Conservation (phyloP, 2,329 filamentous ascomycete genomes). For the Myriosclerotinia duriaeana region DNA sequence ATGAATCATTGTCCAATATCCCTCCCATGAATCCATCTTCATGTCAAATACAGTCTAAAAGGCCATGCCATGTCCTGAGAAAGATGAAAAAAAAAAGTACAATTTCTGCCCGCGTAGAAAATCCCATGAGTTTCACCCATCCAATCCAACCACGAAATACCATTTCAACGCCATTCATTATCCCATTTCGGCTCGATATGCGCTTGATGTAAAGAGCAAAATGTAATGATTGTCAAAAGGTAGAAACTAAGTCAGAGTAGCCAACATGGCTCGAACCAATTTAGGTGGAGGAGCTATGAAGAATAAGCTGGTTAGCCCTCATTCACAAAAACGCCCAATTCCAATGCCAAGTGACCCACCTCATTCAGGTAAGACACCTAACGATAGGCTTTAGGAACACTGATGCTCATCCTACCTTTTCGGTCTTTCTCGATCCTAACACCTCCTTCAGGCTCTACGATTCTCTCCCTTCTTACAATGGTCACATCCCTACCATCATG, state of each 20-base stretch:
- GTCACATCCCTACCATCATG: constrained; percentile 47
- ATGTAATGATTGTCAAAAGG: constrained; percentile 2
- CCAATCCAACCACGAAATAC: background rate
- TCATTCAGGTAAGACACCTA: constrained; percentile 37
- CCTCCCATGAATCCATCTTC: constrained; percentile 12
- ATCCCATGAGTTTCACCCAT: background rate
- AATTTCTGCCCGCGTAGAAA: constrained; percentile 1
- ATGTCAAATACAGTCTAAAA: constrained; percentile 19
- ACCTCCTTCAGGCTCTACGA: constrained; percentile 57
- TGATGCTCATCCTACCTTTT: constrained; percentile 93
- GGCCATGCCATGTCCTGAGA: background rate
- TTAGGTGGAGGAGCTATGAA: constrained; percentile 60
- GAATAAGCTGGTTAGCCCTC: constrained; percentile 31
- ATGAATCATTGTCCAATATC: constrained; percentile 6
- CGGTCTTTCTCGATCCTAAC: constrained; percentile 81
- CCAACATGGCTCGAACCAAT: constrained; percentile 68
- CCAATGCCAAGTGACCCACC: constrained; percentile 32
- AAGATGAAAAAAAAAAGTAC: background rate
- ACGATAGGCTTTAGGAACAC: constrained; percentile 68
- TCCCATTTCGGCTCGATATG: constrained; percentile 1
- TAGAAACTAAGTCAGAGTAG: constrained; percentile 58
- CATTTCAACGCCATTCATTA: constrained; percentile 10
- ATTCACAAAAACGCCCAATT: constrained; percentile 25
- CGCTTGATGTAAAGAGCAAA: background rate
- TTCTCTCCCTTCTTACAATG: constrained; percentile 53